These are phyloP conservation scores for Saccharomycopsis schoenii DNA, from an alignment of 805 yeast species.

Conservation along the genomic window DNA sequence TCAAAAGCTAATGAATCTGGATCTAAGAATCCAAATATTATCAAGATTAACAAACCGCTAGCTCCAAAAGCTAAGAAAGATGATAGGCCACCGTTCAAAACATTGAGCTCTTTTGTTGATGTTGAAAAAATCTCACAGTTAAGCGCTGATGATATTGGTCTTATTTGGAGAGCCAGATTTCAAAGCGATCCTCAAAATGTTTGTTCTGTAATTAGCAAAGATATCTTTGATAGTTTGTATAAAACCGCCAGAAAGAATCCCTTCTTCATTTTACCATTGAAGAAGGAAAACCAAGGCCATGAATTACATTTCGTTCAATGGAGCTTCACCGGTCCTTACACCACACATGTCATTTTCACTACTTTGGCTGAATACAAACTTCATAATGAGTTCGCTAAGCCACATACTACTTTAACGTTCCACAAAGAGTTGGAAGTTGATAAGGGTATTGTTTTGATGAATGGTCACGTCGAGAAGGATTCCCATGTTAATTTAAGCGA, in stretches of 20 bases:
- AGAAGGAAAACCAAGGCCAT: slow-evolving; percentile 45
- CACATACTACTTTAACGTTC: slow-evolving; percentile 85
- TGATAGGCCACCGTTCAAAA: slow-evolving; percentile 49
- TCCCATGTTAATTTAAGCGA: slow-evolving; percentile 53
- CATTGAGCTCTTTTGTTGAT: slow-evolving; percentile 61
- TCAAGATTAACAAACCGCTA: slow-evolving; percentile 20
- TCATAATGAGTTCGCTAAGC: slow-evolving; percentile 86
- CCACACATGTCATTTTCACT: slow-evolving; percentile 84
- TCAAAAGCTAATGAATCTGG: slow-evolving; percentile 23
- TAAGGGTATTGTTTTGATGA: slow-evolving; percentile 69
- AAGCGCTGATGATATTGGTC: slow-evolving; percentile 55
- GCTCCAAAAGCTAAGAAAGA: slow-evolving; percentile 21
- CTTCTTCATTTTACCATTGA: slow-evolving; percentile 81
- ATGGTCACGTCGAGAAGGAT: slow-evolving; percentile 71
- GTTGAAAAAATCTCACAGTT: slow-evolving; percentile 52
- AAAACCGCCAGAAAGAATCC: slow-evolving; percentile 66
- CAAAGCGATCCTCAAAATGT: slow-evolving; percentile 46
- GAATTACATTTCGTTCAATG: slow-evolving; percentile 94
- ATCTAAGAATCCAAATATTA: slow-evolving; percentile 22
- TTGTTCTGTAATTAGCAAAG: slow-evolving; percentile 51
- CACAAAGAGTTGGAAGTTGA: slow-evolving; percentile 63
- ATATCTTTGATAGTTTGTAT: slow-evolving; percentile 43
- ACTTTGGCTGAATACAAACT: slow-evolving; percentile 85
- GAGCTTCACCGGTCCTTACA: slow-evolving; percentile 75
- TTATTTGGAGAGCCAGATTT: slow-evolving; percentile 86